These are phyloP conservation scores for Zasmidium citrigriseum DNA, from an alignment of 2,329 filamentous ascomycete species.

Conservation along the genomic window DNA sequence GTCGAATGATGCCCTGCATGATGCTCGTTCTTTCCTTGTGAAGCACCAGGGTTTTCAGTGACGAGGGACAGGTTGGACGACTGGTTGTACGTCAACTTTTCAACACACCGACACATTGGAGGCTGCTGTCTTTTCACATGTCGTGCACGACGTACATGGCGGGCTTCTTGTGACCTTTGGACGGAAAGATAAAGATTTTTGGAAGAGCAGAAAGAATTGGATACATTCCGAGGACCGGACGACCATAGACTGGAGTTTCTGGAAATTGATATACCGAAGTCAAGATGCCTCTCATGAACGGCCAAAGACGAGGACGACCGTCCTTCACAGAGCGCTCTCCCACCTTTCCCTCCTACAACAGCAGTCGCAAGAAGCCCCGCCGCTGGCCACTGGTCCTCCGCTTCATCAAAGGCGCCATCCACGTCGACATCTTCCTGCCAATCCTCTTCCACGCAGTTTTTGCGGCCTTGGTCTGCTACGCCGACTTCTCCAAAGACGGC, in stretches of 20 bases:
- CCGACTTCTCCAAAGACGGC: constrained; percentile 48
- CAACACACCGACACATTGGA: background rate
- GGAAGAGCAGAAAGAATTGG: background rate
- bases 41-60: background rate
- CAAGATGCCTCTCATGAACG: constrained; percentile 1
- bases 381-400: constrained; percentile 65
- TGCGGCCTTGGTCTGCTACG: constrained; percentile 59
- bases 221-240: background rate
- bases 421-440: constrained; percentile 58
- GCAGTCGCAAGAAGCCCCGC: constrained; percentile 48
- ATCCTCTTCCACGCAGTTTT: constrained; percentile 60
- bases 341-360: constrained; percentile 49
- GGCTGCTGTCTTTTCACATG: background rate
- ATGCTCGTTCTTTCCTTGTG: background rate
- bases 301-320: constrained; percentile 1
- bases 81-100: background rate
- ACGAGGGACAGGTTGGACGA: too few relatives aligned
- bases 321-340: constrained; percentile 22
- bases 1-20: background rate
- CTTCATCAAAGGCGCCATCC: constrained; percentile 65
- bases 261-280: background rate
- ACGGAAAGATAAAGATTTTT: background rate
- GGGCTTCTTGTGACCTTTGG: background rate
- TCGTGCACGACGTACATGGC: constrained; percentile 6
- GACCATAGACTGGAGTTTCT: background rate